Conservation (phyloP, 768 basidiomycete species). For the Tulasnella sp. region DNA sequence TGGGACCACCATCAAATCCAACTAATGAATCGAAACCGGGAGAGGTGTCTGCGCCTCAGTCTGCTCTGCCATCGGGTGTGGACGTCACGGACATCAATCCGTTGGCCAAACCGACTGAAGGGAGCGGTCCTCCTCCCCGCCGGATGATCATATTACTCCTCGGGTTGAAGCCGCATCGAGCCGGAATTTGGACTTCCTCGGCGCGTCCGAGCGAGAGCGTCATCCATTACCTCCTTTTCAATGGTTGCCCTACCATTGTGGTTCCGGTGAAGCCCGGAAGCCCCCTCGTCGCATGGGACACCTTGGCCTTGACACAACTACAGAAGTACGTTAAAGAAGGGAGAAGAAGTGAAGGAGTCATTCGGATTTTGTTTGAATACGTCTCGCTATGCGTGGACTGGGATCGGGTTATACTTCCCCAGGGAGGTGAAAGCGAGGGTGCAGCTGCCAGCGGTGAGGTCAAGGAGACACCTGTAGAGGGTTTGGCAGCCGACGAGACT, state of each 20-base stretch:
- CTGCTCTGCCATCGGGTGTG: slow-evolving; percentile 5
- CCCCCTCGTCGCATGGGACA: slow-evolving; percentile 64
- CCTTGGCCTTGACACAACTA: slow-evolving; percentile 54
- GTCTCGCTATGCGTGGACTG: slow-evolving; percentile 62
- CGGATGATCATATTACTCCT: slow-evolving; percentile 56
- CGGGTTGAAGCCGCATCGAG: slow-evolving; percentile 59
- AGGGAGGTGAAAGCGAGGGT: slow-evolving; percentile 24
- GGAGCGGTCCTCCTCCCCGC: slow-evolving; percentile 40
- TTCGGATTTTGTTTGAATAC: slow-evolving; percentile 55
- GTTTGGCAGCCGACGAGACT: slow-evolving; percentile 32
- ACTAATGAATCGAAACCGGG: not conserved
- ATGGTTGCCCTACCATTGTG: slow-evolving; percentile 59
- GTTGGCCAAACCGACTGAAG: not conserved
- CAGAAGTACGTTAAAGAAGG: slow-evolving; percentile 48
- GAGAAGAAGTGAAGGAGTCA: slow-evolving; percentile 49
- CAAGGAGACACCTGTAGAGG: slow-evolving; percentile 26
- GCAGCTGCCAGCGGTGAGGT: not conserved
- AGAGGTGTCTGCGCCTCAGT: not conserved
- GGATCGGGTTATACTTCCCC: slow-evolving; percentile 47
- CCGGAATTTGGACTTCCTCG: slow-evolving; percentile 53
- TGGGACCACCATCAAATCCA: not conserved
- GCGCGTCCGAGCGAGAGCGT: slow-evolving; percentile 60
- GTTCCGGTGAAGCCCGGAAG: slow-evolving; percentile 57
- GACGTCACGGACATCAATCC: slow-evolving; percentile 15
- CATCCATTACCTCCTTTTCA: slow-evolving; percentile 57